Conservation (phyloP, 2,329 filamentous ascomycete species). For the Aspergillus luchuensis region DNA sequence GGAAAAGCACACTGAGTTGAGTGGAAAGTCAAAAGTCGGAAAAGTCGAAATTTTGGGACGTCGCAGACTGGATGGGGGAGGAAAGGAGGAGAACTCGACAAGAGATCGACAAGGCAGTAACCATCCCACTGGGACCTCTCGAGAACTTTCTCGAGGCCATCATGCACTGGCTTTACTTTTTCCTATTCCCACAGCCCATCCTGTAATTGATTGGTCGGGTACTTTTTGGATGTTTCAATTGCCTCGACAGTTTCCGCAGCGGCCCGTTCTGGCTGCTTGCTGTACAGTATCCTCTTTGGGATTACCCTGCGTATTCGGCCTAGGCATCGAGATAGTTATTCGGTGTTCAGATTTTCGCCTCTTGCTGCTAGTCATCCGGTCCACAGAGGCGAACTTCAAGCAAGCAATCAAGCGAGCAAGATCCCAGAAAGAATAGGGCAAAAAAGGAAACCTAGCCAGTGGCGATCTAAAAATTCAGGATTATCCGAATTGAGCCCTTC, state of each 20-base stretch:
- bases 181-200: not conserved
- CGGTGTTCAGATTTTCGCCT: not conserved
- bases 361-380: not conserved
- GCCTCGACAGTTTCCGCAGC: not conserved
- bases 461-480: not conserved
- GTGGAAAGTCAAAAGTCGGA: not conserved
- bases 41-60: conserved; percentile 2
- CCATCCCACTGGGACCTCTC: conserved; percentile 24
- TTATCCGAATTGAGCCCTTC: not conserved
- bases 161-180: not conserved
- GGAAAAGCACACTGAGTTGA: no score
- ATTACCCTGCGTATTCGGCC: no score
- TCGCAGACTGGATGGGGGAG: conserved; percentile 16
- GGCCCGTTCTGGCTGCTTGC: not conserved
- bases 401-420: not conserved
- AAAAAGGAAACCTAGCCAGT: not conserved
- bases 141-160: conserved; percentile 19
- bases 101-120: conserved; percentile 34
- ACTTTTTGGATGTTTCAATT: not conserved
- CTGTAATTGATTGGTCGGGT: not conserved
- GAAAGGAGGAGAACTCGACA: conserved; percentile 14
- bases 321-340: no score
- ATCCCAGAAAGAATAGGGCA: no score
- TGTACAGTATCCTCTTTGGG: not conserved
- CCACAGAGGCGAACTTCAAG: not conserved